Base-by-base conservation (phyloP, 176 grass and related monocot genomes). In the Calamus simplicifolius region DNA sequence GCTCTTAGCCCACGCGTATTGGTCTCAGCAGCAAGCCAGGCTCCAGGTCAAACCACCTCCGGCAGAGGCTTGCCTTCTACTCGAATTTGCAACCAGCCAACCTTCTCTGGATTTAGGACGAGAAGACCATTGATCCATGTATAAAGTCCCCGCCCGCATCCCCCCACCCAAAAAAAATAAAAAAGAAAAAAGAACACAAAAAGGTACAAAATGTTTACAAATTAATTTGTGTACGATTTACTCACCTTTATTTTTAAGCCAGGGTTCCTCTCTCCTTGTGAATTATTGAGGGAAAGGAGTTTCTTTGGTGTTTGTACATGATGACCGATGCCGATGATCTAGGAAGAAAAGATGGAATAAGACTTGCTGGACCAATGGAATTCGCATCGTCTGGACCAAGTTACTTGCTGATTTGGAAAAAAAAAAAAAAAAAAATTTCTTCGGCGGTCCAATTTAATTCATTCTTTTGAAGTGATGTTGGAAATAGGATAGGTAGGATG, bases 1-100 rank as follows among this genome's bases (percentile, higher is more conserved):
- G 27, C 85, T 89, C 1, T 63, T 73, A 0, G 85, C 85, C 10
- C 89, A 95, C 54, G 68, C 73, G 16, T 89, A 82, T 61, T 95
- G 89, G 85, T 70, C 76, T 15, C 49, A 78, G 66, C 81, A 83
- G 50, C 84, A 87, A 49, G 61, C 74, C 17, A 87, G 76, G 77
- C 78, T 80, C 29, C 69, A 71, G 53, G 79, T 49, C 15, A 73
- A 73, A 13, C 59, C 77, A 59, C 56, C 50, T 57, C 52, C 57
- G 56, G 69, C 50, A 26, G 83, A 77, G 49, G 71, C 71, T 17
- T 71, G 73, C 62, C 27, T 50, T 38, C 31, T 38, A 38, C 31
- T 38, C 31, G 2, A 38, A 38, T 38, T 10, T 8, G 31, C 31
- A 38, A 38, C 31, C 31, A 10, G 4, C 31, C 1, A 38, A 1